Conservation (phyloP, 306 rosid genomes). For the Acmispon strigosus region DNA sequence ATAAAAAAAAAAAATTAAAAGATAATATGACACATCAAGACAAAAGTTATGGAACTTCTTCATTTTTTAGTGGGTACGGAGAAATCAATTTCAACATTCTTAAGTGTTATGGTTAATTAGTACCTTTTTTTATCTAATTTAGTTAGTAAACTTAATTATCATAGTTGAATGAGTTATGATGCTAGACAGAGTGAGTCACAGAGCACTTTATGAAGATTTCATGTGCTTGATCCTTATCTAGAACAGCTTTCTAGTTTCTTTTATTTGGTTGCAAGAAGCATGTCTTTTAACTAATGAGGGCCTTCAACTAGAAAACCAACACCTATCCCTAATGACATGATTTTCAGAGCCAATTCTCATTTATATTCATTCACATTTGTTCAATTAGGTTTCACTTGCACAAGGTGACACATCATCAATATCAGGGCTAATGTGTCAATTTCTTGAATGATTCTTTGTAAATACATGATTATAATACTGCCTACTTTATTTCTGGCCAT, state of each 20-base stretch:
- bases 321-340: not conserved
- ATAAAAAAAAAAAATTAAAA: no score
- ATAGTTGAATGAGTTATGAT: not conserved
- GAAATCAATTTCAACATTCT: not conserved
- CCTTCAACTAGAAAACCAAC: not conserved
- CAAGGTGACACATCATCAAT: not conserved
- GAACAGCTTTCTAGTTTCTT: not conserved
- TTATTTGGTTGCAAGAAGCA: not conserved
- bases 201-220: not conserved
- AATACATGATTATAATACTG: not conserved
- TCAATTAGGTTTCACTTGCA: not conserved
- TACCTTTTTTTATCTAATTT: not conserved
- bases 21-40: no score
- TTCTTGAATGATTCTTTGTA: not conserved
- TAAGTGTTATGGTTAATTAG: not conserved
- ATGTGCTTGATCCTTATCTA: not conserved
- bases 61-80: no score
- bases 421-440: not conserved
- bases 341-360: not conserved
- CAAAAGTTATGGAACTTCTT: no score
- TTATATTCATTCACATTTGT: not conserved
- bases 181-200: not conserved
- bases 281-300: not conserved
- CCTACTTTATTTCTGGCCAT: conserved; percentile 3
- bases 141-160: not conserved